Conservation (phyloP, 208 protist species). For the Leishmania tarentolae region DNA sequence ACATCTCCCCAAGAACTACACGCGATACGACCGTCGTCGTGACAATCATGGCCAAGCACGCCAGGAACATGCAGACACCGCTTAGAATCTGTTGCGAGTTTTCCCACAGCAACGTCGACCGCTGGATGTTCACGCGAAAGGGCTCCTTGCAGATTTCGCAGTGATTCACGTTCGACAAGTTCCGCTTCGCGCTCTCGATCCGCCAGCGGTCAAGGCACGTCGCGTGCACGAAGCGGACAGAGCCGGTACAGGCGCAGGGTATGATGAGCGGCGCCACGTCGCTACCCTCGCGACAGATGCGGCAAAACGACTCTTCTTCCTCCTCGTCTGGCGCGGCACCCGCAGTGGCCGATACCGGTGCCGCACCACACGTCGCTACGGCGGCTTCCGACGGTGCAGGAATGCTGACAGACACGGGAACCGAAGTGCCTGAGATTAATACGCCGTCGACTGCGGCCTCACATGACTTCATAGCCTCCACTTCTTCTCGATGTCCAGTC, state of each 20-base stretch:
- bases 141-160: conserved; percentile 83
- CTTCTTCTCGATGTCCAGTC: conserved; percentile 11
- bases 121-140: conserved; percentile 57
- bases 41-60: conserved; percentile 35
- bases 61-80: conserved; percentile 39
- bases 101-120: conserved; percentile 46
- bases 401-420: too few relatives aligned
- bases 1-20: conserved; percentile 50
- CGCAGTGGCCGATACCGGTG: neutral
- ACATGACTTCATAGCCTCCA: neutral
- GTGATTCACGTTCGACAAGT: conserved; percentile 63
- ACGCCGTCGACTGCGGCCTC: conserved; percentile 1
- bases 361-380: neutral
- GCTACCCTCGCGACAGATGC: conserved; percentile 71
- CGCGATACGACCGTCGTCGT: conserved; percentile 36
- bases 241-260: conserved; percentile 78
- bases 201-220: conserved; percentile 83
- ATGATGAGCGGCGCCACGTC: conserved; percentile 64
- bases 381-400: neutral
- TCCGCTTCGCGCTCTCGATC: conserved; percentile 69
- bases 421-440: neutral
- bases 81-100: conserved; percentile 46
- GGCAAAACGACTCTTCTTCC: conserved; percentile 68
- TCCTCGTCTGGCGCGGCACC: conserved; percentile 32
- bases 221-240: conserved; percentile 76